These are phyloP conservation scores for Apiospora koreana DNA, from an alignment of 2,329 filamentous ascomycete species.

Conservation along the genomic window DNA sequence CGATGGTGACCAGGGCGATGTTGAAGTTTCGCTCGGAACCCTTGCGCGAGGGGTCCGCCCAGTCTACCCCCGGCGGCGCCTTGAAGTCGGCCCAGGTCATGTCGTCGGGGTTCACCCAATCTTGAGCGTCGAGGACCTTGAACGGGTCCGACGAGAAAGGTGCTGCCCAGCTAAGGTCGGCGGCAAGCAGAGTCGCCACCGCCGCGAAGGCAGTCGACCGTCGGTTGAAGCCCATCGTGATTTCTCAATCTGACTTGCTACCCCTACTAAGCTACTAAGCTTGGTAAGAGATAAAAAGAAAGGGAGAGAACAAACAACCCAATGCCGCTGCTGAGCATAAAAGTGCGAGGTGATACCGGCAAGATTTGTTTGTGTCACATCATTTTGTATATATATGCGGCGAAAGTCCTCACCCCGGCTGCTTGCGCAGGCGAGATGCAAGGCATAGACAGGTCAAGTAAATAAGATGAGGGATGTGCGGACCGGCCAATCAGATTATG, in stretches of 20 bases:
- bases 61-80: constrained; percentile 47
- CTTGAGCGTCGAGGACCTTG: constrained; percentile 49
- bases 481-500: background rate
- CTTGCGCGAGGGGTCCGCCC: constrained; percentile 44
- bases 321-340: background rate
- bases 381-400: background rate
- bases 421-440: background rate
- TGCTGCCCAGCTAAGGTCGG: background rate
- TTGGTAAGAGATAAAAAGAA: background rate
- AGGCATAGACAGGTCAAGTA: background rate
- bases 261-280: background rate
- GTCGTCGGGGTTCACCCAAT: constrained; percentile 54
- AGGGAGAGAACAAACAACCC: background rate
- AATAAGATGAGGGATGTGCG: background rate
- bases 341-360: background rate
- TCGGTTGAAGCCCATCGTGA: background rate
- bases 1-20: constrained; percentile 54
- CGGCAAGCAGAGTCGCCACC: background rate
- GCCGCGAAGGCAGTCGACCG: background rate
- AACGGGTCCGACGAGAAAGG: constrained; percentile 40
- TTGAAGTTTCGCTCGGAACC: constrained; percentile 55
- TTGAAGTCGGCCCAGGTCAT: constrained; percentile 55
- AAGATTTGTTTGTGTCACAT: background rate
- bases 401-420: background rate
- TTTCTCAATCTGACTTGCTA: background rate